Evolutionary conservation across 2,329 filamentous ascomycete genomes (phyloP).

Genomic region (Acrodontium crateriforme): DNA sequence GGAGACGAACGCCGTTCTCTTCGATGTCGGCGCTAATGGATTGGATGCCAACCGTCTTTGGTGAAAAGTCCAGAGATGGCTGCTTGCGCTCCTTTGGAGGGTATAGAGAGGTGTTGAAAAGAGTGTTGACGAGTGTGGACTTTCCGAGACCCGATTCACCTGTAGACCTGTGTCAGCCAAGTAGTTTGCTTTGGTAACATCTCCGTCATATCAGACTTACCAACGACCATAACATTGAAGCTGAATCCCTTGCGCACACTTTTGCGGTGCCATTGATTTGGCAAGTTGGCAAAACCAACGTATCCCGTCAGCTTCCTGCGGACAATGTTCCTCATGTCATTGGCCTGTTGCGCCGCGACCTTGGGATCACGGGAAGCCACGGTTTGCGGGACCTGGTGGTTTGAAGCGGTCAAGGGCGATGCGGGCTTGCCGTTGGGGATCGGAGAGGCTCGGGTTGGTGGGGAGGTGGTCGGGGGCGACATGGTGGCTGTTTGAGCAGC

Average conservation of each 20-base stretch:
- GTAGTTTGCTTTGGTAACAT: not conserved
- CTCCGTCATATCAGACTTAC: slow-evolving; percentile 45
- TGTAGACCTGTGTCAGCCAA: slow-evolving; percentile 25
- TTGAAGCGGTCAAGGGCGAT: slow-evolving; percentile 44
- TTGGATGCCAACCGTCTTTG: slow-evolving; percentile 55
- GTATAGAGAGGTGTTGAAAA: slow-evolving; percentile 99
- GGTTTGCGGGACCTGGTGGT: slow-evolving; percentile 42
- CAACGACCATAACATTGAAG: slow-evolving; percentile 99
- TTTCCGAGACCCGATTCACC: slow-evolving; percentile 99
- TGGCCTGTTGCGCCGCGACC: slow-evolving; percentile 34
- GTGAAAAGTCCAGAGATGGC: slow-evolving; percentile 92
- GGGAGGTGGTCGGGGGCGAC: slow-evolving; percentile 24
- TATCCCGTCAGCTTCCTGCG: slow-evolving; percentile 97
- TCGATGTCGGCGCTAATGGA: slow-evolving; percentile 58
- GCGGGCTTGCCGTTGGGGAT: slow-evolving; percentile 38
- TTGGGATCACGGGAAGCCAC: slow-evolving; percentile 53
- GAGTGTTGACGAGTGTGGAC: slow-evolving; percentile 95
- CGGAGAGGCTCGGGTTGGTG: slow-evolving; percentile 34
- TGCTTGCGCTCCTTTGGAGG: slow-evolving; percentile 97
- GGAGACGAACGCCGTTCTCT: slow-evolving; percentile 92
- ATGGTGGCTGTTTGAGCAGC: no score
- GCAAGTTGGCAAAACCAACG: slow-evolving; percentile 95
- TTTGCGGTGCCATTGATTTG: slow-evolving; percentile 99
- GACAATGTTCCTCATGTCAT: slow-evolving; percentile 77
- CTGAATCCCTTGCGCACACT: slow-evolving; percentile 99